Evolutionary conservation across 352 stramenopile genomes (phyloP).

Genomic region (Globisporangium canariense): DNA sequence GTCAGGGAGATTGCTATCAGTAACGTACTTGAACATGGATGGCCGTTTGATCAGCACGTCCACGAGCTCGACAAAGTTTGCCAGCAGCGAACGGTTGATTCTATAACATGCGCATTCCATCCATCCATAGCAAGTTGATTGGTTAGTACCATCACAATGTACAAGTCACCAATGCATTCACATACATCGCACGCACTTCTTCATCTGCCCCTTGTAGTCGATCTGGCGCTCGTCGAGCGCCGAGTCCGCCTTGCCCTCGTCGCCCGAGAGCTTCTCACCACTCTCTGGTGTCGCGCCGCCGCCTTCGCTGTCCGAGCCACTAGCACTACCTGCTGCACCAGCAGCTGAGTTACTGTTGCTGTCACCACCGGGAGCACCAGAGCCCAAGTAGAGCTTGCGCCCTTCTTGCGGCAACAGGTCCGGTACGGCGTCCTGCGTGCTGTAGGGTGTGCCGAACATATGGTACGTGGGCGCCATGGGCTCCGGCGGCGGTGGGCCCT

Average conservation of each 20-base stretch:
- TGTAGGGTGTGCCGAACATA: constrained; percentile 84
- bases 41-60: constrained; percentile 80
- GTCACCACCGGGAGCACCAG: not conserved
- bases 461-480: constrained; percentile 81
- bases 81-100: constrained; percentile 81
- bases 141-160: not conserved
- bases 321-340: not conserved
- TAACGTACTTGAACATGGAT: constrained; percentile 74
- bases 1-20: too few relatives aligned
- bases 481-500: constrained; percentile 53
- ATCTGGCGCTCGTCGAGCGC: constrained; percentile 19
- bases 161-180: not conserved
- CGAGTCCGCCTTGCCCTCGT: not conserved
- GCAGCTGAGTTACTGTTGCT: not conserved
- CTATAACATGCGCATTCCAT: constrained; percentile 17
- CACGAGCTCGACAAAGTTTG: constrained; percentile 82
- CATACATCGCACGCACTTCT: constrained; percentile 37
- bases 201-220: constrained; percentile 80
- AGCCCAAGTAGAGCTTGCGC: constrained; percentile 57
- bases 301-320: not conserved
- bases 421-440: constrained; percentile 75
- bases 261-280: constrained; percentile 19
- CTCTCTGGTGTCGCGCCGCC: not conserved
- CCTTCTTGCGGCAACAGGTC: constrained; percentile 60
- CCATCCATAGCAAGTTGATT: too few relatives aligned